Evolutionary conservation across 2,329 filamentous ascomycete species (phyloP).

Genomic region (Fusarium buharicum): DNA sequence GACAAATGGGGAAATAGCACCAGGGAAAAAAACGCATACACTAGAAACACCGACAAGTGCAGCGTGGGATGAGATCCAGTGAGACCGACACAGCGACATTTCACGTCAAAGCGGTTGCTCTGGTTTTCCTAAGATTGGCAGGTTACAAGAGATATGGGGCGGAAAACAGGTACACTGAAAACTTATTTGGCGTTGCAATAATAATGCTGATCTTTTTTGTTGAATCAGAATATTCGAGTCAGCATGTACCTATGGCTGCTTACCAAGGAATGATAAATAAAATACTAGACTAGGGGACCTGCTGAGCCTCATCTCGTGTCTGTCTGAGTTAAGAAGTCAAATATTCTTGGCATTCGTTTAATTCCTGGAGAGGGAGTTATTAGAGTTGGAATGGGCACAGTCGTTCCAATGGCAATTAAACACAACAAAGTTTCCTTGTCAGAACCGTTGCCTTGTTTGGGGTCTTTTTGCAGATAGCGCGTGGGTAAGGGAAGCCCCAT

Average conservation of each 20-base stretch:
- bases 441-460: slow-evolving; percentile 23
- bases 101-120: not conserved
- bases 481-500: slow-evolving; percentile 40
- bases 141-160: slow-evolving; percentile 32
- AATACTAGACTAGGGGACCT: slow-evolving; percentile 4
- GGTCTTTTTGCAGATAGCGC: slow-evolving; percentile 14
- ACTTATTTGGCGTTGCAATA: not conserved
- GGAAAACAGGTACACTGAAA: not conserved
- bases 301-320: slow-evolving; percentile 33
- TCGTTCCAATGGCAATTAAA: slow-evolving; percentile 5
- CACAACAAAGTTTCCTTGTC: slow-evolving; percentile 3
- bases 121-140: slow-evolving; percentile 32
- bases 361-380: not conserved
- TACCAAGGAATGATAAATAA: slow-evolving; percentile 25
- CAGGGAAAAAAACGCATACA: not conserved
- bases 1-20: slow-evolving; percentile 7
- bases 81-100: slow-evolving; percentile 33
- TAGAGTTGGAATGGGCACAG: not conserved
- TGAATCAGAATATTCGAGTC: slow-evolving; percentile 27
- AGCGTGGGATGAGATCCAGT: slow-evolving; percentile 24
- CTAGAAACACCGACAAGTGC: not conserved
- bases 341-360: slow-evolving; percentile 22
- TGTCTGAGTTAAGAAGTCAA: slow-evolving; percentile 8
- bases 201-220: slow-evolving; percentile 17
- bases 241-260: slow-evolving; percentile 7